Conservation (phyloP, 1,284 basidiomycete species). For the Rhodotorula sp. region DNA sequence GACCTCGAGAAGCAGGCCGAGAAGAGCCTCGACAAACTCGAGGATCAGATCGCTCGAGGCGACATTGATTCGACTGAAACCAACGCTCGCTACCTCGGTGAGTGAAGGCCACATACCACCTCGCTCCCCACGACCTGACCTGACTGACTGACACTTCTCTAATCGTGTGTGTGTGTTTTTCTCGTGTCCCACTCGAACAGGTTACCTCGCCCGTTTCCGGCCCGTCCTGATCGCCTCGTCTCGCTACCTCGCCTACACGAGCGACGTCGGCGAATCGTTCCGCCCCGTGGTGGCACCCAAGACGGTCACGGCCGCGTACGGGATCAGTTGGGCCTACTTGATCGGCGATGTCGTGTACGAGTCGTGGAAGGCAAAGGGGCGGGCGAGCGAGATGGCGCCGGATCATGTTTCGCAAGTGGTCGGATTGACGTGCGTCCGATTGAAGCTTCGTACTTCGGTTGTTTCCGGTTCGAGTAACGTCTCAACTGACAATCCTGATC, state of each 20-base stretch:
- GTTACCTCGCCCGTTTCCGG: slow-evolving; percentile 9
- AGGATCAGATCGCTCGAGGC: neutral
- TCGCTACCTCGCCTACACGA: slow-evolving; percentile 15
- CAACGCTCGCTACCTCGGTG: slow-evolving; percentile 7
- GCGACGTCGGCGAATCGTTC: slow-evolving; percentile 87
- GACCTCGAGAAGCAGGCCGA: neutral
- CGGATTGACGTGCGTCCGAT: slow-evolving; percentile 18
- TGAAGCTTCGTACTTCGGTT: neutral
- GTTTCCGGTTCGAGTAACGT: neutral
- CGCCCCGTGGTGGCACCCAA: slow-evolving; percentile 77
- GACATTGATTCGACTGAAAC: slow-evolving; percentile 7
- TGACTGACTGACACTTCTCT: neutral
- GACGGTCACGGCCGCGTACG: slow-evolving; percentile 75
- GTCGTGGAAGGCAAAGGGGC: slow-evolving; percentile 76
- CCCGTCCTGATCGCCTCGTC: neutral
- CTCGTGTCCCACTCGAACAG: neutral
- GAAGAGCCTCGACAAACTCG: neutral
- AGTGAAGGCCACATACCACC: too few species aligned
- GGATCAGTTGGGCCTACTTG: slow-evolving; percentile 49
- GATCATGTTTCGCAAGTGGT: slow-evolving; percentile 19
- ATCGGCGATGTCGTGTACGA: slow-evolving; percentile 85
- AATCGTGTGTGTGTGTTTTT: too few species aligned
- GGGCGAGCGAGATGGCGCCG: slow-evolving; percentile 40
- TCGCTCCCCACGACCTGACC: too few species aligned
- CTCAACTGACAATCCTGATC: too few species aligned